These are phyloP conservation scores for Suillus spraguei DNA, from an alignment of 768 basidiomycete species.

Conservation along the genomic window DNA sequence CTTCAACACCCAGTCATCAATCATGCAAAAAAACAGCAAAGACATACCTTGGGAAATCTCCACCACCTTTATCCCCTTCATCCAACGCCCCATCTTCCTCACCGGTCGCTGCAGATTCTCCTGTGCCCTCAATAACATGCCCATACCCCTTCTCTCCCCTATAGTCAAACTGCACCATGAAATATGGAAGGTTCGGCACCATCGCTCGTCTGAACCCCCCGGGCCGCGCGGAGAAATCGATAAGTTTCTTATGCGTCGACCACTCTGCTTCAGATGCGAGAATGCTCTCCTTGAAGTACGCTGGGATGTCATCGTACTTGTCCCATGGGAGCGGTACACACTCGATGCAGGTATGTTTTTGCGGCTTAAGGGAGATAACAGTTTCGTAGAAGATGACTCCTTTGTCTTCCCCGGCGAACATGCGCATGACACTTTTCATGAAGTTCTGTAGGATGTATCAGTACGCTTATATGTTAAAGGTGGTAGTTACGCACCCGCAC, in stretches of 20 bases:
- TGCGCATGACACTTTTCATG: constrained; percentile 92
- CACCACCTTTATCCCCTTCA: constrained; percentile 89
- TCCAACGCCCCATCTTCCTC: constrained; percentile 68
- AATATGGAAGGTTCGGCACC: constrained; percentile 97
- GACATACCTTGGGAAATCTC: constrained; percentile 84
- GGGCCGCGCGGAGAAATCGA: constrained; percentile 87
- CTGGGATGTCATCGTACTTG: constrained; percentile 83
- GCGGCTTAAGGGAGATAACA: constrained; percentile 80
- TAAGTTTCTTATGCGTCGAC: constrained; percentile 97
- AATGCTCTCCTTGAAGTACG: constrained; percentile 90
- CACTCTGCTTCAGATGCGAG: constrained; percentile 92
- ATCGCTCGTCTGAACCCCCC: constrained; percentile 94
- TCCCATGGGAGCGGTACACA: constrained; percentile 92
- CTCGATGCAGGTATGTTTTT: constrained; percentile 93
- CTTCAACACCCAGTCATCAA: not conserved
- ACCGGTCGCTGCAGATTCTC: constrained; percentile 60
- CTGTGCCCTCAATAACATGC: constrained; percentile 94
- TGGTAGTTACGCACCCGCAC: constrained; percentile 62
- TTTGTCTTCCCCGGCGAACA: constrained; percentile 91
- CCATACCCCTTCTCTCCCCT: constrained; percentile 98
- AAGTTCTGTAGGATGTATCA: constrained; percentile 50
- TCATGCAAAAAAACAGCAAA: not conserved
- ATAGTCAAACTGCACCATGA: constrained; percentile 98
- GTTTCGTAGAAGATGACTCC: constrained; percentile 97
- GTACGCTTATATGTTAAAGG: not conserved